Evolutionary conservation across 805 yeast species (phyloP).

Genomic region (Danielozyma ontarioensis): DNA sequence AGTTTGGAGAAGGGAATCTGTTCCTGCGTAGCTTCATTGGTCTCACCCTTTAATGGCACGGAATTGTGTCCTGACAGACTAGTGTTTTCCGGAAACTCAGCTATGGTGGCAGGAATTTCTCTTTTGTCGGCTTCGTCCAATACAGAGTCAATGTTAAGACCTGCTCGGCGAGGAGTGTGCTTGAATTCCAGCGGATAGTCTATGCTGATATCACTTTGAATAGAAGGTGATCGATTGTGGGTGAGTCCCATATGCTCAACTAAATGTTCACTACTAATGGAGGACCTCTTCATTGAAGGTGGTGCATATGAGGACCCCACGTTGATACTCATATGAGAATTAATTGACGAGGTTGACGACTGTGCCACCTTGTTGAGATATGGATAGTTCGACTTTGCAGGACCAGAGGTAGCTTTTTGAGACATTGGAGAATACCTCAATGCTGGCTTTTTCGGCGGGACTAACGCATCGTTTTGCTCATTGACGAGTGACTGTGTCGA

Average conservation of each 20-base stretch:
- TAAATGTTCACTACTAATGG: no score
- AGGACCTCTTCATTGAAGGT: no score
- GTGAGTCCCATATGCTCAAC: no score
- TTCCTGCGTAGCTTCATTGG: no score
- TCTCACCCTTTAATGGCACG: no score
- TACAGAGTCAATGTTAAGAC: not conserved
- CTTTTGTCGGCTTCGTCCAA: not conserved
- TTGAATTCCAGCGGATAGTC: conserved; percentile 26
- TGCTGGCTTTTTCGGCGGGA: conserved; percentile 4
- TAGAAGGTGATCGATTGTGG: conserved; percentile 22
- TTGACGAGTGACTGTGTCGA: conserved; percentile 14
- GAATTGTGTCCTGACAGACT: no score
- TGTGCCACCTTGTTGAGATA: conserved; percentile 8
- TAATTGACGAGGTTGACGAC: conserved; percentile 14
- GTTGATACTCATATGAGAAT: no score
- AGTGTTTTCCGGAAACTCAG: no score
- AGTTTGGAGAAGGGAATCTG: no score
- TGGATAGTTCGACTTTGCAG: conserved; percentile 2
- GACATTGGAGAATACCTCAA: conserved; percentile 3
- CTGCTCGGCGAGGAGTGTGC: conserved; percentile 5
- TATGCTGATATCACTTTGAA: conserved; percentile 28
- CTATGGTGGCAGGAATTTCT: no score
- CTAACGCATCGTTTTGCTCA: conserved; percentile 1
- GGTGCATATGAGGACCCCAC: no score
- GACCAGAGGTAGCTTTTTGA: conserved; percentile 1